Base-by-base conservation (phyloP, 2,329 filamentous ascomycete species). In the Leptodontidium sp. region DNA sequence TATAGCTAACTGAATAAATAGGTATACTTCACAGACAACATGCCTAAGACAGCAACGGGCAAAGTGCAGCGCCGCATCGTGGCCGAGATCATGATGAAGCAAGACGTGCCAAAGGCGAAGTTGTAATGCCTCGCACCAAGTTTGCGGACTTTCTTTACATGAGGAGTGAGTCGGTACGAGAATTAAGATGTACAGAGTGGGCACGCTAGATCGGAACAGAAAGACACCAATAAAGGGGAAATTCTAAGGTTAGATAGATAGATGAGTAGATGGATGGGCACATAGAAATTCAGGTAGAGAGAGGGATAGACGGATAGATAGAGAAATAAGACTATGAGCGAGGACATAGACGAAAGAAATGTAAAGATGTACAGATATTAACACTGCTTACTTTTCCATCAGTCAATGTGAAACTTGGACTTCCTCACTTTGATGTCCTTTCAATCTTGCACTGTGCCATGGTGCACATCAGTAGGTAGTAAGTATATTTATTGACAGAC, bases 21-120 rank as follows among this genome's bases (percentile, higher is more conserved):
- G 90, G 84, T 94, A 45, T 96, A 92, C 83, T 94, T 96, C 75
- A 93, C 93, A 45, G 87, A 93, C 68, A 82, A 90, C 72, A 97
- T 97, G 89, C 93, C 93, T 71, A 97, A 97, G 86, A 95, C 93
- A 4, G 93, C 93, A n/a, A 97, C 93, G 6, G 93, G 93, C 66
- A 97, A 97, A 84, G 91, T 97, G 68, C 93, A 97, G 81, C 84
- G 93, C 70, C 87, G 92, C 71, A 93, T 94, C 76, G 93, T 97
- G n/a, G 93, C 93, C 15, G 92, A 95, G 80, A 88, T 88, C 38
- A 95, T 97, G 92, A 84, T 90, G 80, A 92, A 92, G 84, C 86
- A 90, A 79, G 88, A 90, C 67, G 80, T 80, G 66, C 79, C 80
- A 65, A 86, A 84, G 79, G 82, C 85, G 15, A 88, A 87, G 80